Evolutionary conservation across 2,329 filamentous ascomycete genomes (phyloP), one percentile per base, ranked within the genome.

Genomic region (Venturiaceae sp.): DNA sequence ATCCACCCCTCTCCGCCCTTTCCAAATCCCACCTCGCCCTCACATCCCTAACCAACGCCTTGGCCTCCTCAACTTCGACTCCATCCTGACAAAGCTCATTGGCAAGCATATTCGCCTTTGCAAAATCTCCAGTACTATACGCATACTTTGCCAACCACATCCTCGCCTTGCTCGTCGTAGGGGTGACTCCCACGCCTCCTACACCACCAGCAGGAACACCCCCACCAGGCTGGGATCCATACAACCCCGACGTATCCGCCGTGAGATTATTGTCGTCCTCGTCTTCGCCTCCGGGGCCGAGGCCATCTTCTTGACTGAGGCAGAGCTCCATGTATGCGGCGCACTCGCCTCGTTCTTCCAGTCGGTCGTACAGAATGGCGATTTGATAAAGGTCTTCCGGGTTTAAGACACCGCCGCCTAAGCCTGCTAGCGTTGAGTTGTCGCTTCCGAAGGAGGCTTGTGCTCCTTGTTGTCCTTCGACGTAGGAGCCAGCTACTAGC

Each of bases 241-340:
- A 65, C 19, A 60, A 68, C 6, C 68, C 70, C 9, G 64, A 65
- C 1, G 44, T 50, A 30, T 50, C 23, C 30, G 26, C 23, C 6
- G 63, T 63, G 13, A 64, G 63, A 14, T 66, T 71, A 1, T 64
- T 66, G 5, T 71, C 72, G 13, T 67, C 66, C n/a, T 71, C 68
- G 5, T 71, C 71, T 2, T 55, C 34, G 60, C 66, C 66, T 57
- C 69, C 63, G 52, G 71, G 69, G 55, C 37, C 36, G 21, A 33
- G 11, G 0, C 91, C 92, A 50, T 92, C 88, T 70, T 99, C 94
- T 68, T 97, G 94, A 16, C 91, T 89, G 16, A 99, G 80, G 39
- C 90, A 95, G 60, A 97, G 82, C 72, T 97, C 92, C 94, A 99
- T 97, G 72, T 96, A 99, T 0, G 87, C 84, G 33, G 89, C 89